Conservation (phyloP, 768 basidiomycete species). For the Leccinellum luteum region DNA sequence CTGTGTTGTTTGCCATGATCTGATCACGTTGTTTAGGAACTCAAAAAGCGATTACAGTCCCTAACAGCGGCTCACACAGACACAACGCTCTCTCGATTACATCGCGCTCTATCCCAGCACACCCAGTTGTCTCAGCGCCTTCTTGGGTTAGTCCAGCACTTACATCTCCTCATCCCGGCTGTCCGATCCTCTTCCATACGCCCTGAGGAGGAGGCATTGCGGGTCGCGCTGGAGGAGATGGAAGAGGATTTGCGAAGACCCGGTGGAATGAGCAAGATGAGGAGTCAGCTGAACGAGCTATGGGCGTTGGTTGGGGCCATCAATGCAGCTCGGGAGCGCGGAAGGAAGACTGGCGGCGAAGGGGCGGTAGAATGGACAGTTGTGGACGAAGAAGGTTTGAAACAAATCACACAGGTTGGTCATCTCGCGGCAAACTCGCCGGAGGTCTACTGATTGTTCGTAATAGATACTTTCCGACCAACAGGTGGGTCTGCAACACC, state of each 20-base stretch:
- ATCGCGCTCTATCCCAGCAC: constrained; percentile 60
- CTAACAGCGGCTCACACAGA: constrained; percentile 63
- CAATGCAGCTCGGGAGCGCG: constrained; percentile 53
- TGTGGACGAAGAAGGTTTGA: constrained; percentile 82
- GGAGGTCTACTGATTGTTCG: background rate
- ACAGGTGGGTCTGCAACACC: constrained; percentile 75
- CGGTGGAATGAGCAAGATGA: constrained; percentile 54
- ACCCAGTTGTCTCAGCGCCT: constrained; percentile 71
- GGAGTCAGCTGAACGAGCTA: constrained; percentile 75
- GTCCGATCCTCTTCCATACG: constrained; percentile 73
- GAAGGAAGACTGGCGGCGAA: constrained; percentile 39
- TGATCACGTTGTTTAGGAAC: constrained; percentile 44
- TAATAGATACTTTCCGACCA: constrained; percentile 70
- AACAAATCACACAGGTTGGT: constrained; percentile 69
- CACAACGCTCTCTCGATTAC: constrained; percentile 64
- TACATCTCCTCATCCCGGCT: constrained; percentile 76
- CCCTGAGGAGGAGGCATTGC: constrained; percentile 76
- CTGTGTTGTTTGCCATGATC: background rate
- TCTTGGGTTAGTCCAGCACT: constrained; percentile 65
- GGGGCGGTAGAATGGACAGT: constrained; percentile 68
- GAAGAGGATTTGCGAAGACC: constrained; percentile 64
- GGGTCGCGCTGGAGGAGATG: constrained; percentile 68
- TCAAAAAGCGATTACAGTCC: constrained; percentile 59
- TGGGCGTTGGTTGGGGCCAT: constrained; percentile 83
- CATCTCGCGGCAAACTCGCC: background rate